phyloP scores from a whole-genome alignment of 768 basidiomycete genomes.

The Mycena olivaceomarginata region DNA sequence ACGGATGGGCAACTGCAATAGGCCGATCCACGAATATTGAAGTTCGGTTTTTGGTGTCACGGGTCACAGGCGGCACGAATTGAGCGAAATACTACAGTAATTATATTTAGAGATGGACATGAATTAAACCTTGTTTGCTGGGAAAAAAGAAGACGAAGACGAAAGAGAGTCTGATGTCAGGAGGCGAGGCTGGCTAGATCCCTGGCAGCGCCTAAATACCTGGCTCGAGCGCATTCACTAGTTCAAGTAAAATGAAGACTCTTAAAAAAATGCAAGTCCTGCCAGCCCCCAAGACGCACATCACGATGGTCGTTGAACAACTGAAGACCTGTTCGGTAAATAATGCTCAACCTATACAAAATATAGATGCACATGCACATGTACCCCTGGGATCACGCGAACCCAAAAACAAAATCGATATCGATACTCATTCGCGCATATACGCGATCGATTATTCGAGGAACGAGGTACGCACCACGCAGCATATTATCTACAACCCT shows the following conservation, averaged over 20 bases:
- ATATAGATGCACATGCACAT: constrained; percentile 9
- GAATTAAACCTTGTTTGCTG: constrained; percentile 1
- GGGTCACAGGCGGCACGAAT: too few relatives aligned
- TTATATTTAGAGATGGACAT: not conserved
- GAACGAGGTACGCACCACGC: constrained; percentile 3
- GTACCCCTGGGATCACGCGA: constrained; percentile 3
- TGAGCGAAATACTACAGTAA: too few relatives aligned
- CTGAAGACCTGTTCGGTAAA: constrained; percentile 7
- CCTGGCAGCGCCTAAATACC: constrained; percentile 4
- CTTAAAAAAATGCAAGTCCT: constrained; percentile 4
- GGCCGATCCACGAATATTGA: too few relatives aligned
- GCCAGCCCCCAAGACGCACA: constrained; percentile 1
- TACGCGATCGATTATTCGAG: constrained; percentile 9
- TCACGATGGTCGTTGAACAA: constrained; percentile 3
- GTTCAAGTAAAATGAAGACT: constrained; percentile 9
- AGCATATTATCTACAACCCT: constrained; percentile 9
- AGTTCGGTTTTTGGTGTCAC: too few relatives aligned
- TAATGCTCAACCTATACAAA: constrained; percentile 8
- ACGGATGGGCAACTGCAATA: too few relatives aligned
- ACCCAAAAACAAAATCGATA: constrained; percentile 6
- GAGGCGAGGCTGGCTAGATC: constrained; percentile 5
- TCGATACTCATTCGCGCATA: constrained; percentile 9
- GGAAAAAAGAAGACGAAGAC: constrained; percentile 5
- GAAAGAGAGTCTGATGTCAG: constrained; percentile 6
- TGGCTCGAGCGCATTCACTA: constrained; percentile 9